Conservation (phyloP, 2,329 filamentous ascomycete species). For the Magnaporthales sp. region DNA sequence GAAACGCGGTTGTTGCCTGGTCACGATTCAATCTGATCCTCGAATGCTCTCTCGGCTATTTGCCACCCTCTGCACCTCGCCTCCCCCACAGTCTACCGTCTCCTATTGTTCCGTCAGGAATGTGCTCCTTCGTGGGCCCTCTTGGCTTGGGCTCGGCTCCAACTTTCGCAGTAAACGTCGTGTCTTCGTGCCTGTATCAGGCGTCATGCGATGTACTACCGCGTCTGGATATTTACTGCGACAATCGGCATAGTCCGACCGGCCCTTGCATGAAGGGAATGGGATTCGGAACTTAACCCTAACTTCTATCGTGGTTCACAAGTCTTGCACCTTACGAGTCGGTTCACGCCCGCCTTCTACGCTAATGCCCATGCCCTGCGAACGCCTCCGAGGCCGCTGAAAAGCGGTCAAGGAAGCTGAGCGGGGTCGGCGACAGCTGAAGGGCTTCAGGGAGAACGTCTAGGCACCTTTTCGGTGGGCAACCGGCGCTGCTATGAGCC, state of each 20-base stretch:
- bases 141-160: slow-evolving; percentile 23
- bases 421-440: slow-evolving; percentile 28
- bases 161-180: slow-evolving; percentile 37
- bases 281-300: slow-evolving; percentile 94
- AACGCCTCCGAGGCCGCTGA: slow-evolving; percentile 33
- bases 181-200: slow-evolving; percentile 54
- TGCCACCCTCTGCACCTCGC: slow-evolving; percentile 49
- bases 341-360: slow-evolving; percentile 45
- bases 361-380: slow-evolving; percentile 7
- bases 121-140: slow-evolving; percentile 40
- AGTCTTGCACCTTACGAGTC: slow-evolving; percentile 60
- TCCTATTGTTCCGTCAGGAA: slow-evolving; percentile 60
- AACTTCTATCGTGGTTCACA: slow-evolving; percentile 56
- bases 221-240: slow-evolving; percentile 34
- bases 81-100: slow-evolving; percentile 74
- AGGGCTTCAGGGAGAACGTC: slow-evolving; percentile 41
- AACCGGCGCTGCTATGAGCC: slow-evolving; percentile 56
- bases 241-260: slow-evolving; percentile 26
- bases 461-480: slow-evolving; percentile 43
- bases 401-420: slow-evolving; percentile 33
- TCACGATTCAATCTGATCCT: slow-evolving; percentile 1
- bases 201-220: slow-evolving; percentile 36
- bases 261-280: slow-evolving; percentile 44
- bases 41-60: slow-evolving; percentile 4
- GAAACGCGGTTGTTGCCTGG: neutral